Conservation (phyloP, 2,329 filamentous ascomycete genomes). For the Parascedosporium putredinis region DNA sequence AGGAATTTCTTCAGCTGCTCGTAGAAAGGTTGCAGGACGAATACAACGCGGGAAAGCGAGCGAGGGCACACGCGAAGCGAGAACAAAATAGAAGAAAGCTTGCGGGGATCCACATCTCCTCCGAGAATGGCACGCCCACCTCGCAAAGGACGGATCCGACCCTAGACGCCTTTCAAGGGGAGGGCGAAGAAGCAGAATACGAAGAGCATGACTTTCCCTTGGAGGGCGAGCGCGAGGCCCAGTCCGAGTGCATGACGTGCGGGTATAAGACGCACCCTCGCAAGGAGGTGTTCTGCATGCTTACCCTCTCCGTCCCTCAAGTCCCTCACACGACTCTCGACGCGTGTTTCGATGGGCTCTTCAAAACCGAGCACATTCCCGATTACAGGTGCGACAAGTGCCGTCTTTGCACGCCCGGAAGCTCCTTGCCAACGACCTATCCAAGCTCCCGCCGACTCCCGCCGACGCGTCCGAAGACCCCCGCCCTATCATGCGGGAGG, state of each 20-base stretch:
- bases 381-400: slow-evolving; percentile 96
- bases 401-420: slow-evolving; percentile 68
- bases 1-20: slow-evolving; percentile 92
- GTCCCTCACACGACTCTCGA: slow-evolving; percentile 70
- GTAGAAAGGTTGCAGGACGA: slow-evolving; percentile 89
- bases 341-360: slow-evolving; percentile 82
- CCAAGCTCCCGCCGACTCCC: slow-evolving; percentile 19
- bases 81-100: slow-evolving; percentile 14
- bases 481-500: slow-evolving; percentile 37
- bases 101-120: slow-evolving; percentile 14
- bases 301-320: slow-evolving; percentile 87
- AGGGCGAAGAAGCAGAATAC: slow-evolving; percentile 20
- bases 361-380: slow-evolving; percentile 93
- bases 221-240: slow-evolving; percentile 86
- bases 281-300: slow-evolving; percentile 76
- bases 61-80: slow-evolving; percentile 44
- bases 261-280: slow-evolving; percentile 80
- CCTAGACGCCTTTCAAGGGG: slow-evolving; percentile 10
- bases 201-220: slow-evolving; percentile 74
- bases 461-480: slow-evolving; percentile 31
- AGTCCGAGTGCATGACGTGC: slow-evolving; percentile 86
- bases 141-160: slow-evolving; percentile 10
- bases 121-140: slow-evolving; percentile 8
- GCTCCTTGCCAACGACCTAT: slow-evolving; percentile 49
- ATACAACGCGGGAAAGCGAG: slow-evolving; percentile 74